Evolutionary conservation across 2,329 filamentous ascomycete species (phyloP).

Genomic region (Colletotrichum karsti): DNA sequence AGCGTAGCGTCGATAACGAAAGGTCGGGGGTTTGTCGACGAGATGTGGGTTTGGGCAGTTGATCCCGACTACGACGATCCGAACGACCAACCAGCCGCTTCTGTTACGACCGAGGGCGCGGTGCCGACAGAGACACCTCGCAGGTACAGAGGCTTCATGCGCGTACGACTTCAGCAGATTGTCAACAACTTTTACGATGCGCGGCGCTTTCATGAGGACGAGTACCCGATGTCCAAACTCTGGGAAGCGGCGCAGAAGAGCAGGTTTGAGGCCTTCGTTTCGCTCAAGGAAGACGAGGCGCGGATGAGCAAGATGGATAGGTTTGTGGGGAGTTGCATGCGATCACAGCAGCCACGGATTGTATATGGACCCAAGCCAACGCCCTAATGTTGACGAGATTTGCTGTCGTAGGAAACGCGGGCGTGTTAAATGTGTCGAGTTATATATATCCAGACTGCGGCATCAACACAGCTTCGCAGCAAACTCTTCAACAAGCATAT

Average conservation of each 20-base stretch:
- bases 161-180: background rate
- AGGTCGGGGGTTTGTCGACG: background rate
- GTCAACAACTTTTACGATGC: background rate
- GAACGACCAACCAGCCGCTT: background rate
- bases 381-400: no score
- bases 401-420: no score
- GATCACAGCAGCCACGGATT: background rate
- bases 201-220: background rate
- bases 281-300: background rate
- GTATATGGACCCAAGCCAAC: background rate
- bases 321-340: background rate
- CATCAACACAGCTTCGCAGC: no score
- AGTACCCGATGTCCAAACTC: background rate
- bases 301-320: background rate
- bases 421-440: no score
- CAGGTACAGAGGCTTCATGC: background rate
- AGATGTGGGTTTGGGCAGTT: slow-evolving; percentile 9
- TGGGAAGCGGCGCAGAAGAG: slow-evolving; percentile 5
- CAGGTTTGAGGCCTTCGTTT: background rate
- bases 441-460: no score
- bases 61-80: background rate
- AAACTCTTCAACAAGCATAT: no score
- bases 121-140: background rate
- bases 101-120: background rate
- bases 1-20: background rate